Evolutionary conservation across 129 eudicot genomes (phyloP).

Genomic region (Smallanthus sonchifolius): DNA sequence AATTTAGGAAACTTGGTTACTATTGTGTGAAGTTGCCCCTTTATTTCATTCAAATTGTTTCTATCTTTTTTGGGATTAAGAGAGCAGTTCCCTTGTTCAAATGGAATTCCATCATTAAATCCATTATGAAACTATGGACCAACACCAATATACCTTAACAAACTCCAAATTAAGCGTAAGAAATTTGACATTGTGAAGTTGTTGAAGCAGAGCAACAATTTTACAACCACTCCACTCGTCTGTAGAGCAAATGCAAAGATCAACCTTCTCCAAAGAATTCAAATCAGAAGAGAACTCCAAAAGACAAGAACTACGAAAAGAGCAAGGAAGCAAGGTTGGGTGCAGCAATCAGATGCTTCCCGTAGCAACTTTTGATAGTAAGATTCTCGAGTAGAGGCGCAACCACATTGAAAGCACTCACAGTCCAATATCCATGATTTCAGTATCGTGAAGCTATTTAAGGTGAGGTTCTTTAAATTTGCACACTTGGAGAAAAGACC

Average conservation of each 20-base stretch:
- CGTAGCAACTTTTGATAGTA: not conserved
- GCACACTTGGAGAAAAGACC: conserved; percentile 2
- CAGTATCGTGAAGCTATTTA: not conserved
- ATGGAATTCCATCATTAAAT: no score
- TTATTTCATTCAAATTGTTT: no score
- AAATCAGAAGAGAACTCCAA: not conserved
- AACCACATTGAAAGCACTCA: not conserved
- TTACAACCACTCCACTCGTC: not conserved
- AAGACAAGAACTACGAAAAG: not conserved
- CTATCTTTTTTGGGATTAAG: no score
- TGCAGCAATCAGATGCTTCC: conserved; percentile 3
- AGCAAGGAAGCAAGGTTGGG: conserved; percentile 1
- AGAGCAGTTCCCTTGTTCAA: no score
- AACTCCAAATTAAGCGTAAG: conserved; percentile 1
- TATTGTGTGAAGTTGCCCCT: no score
- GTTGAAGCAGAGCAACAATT: not conserved
- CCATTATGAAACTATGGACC: no score
- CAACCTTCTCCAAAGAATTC: not conserved
- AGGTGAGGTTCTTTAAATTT: conserved; percentile 3
- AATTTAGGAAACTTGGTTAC: no score
- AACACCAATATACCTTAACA: conserved; percentile 3
- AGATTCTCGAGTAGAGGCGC: conserved; percentile 19
- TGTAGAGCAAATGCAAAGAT: not conserved
- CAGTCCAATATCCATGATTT: not conserved
- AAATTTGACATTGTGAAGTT: not conserved